Conservation (phyloP, 495 filamentous ascomycete genomes). For the Tirmania nivea region DNA sequence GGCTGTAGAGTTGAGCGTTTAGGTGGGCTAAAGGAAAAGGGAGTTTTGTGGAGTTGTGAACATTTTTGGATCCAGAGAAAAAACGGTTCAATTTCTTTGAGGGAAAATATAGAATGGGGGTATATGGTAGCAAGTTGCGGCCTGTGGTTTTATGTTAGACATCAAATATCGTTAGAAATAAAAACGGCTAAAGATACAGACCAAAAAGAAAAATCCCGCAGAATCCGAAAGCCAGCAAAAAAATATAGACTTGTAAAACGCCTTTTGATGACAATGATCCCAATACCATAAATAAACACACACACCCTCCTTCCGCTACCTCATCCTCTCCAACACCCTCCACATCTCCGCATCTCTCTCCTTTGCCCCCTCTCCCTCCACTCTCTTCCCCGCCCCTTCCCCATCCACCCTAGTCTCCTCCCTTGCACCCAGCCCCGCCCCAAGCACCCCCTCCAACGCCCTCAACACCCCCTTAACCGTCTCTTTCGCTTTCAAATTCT, state of each 20-base stretch:
- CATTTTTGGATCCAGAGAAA: too few species aligned
- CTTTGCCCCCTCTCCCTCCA: conserved; percentile 13
- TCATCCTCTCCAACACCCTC: conserved; percentile 8
- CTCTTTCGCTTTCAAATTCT: conserved; percentile 46
- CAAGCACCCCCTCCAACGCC: conserved; percentile 11
- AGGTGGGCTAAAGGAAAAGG: not conserved
- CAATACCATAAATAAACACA: too few species aligned
- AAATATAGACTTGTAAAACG: too few species aligned
- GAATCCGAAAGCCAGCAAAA: too few species aligned
- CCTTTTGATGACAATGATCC: too few species aligned
- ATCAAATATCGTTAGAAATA: too few species aligned
- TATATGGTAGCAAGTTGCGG: too few species aligned
- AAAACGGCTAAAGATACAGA: too few species aligned
- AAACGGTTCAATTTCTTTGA: too few species aligned
- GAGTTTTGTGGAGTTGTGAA: not conserved
- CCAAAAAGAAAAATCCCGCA: too few species aligned
- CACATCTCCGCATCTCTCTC: conserved; percentile 12
- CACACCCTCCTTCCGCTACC: not conserved
- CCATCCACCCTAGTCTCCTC: conserved; percentile 6
- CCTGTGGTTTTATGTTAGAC: too few species aligned
- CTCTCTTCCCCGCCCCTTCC: conserved; percentile 16
- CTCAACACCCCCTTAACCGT: conserved; percentile 50
- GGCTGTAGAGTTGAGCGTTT: conserved; percentile 33
- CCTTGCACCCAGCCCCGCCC: conserved; percentile 1
- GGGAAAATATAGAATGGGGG: too few species aligned